Conservation (phyloP, 2,329 filamentous ascomycete species). For the Fusarium nanum region DNA sequence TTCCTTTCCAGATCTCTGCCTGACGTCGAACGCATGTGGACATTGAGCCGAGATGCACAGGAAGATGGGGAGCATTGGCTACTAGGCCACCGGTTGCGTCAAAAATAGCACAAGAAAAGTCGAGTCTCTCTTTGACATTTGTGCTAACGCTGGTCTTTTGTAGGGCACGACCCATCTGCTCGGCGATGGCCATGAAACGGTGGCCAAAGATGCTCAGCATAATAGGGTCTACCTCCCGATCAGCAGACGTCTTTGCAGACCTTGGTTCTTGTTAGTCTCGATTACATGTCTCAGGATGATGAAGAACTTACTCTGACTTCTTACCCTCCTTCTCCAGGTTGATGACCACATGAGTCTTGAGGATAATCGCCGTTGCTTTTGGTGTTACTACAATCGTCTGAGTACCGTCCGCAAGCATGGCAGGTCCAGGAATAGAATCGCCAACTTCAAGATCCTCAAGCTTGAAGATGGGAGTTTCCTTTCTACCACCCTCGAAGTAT, state of each 20-base stretch:
- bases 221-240: constrained; percentile 75
- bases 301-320: constrained; percentile 48
- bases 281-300: too few relatives aligned
- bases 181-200: constrained; percentile 86
- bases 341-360: constrained; percentile 90
- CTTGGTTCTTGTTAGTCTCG: constrained; percentile 25
- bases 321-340: constrained; percentile 73
- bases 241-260: constrained; percentile 30
- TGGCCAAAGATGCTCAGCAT: constrained; percentile 84
- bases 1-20: constrained; percentile 82
- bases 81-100: constrained; percentile 80
- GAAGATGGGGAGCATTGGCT: constrained; percentile 82
- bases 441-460: constrained; percentile 79
- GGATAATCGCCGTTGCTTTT: constrained; percentile 77
- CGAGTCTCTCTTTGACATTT: constrained; percentile 84
- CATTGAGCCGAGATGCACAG: constrained; percentile 86
- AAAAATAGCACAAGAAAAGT: constrained; percentile 86
- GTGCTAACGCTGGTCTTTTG: constrained; percentile 86
- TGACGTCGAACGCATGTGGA: constrained; percentile 83
- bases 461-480: constrained; percentile 84
- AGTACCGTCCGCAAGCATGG: constrained; percentile 86
- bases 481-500: constrained; percentile 85
- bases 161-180: constrained; percentile 83
- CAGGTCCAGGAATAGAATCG: constrained; percentile 80
- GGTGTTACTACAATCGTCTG: constrained; percentile 94